These are phyloP conservation scores for Rhododendron mucronatum DNA, from an alignment of 148 eudicot species.

Conservation along the genomic window DNA sequence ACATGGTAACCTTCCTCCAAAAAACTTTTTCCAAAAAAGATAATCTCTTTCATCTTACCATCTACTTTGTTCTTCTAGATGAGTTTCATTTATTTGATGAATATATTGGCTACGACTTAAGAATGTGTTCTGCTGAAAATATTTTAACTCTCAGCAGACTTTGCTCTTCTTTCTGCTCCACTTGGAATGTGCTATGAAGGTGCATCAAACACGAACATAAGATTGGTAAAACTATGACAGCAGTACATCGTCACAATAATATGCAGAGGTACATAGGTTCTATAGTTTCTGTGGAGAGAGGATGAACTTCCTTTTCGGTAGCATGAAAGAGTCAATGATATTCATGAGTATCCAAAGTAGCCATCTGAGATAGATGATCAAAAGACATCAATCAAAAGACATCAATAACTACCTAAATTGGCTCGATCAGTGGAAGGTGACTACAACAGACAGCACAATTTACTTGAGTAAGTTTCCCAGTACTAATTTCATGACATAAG, in stretches of 20 bases:
- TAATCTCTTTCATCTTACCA: not conserved
- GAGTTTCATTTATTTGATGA: not conserved
- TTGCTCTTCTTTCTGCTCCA: not conserved
- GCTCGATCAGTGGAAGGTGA: not conserved
- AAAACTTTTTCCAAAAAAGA: too few species aligned
- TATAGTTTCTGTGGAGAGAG: not conserved
- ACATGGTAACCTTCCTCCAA: not conserved
- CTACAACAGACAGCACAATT: not conserved
- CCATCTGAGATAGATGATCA: not conserved
- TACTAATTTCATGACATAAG: not conserved
- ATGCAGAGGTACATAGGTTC: not conserved
- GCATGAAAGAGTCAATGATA: not conserved
- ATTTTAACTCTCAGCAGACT: not conserved
- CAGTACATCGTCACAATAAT: not conserved
- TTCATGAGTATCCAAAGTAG: not conserved
- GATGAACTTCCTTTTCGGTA: not conserved
- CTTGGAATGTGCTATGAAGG: not conserved
- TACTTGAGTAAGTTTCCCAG: not conserved
- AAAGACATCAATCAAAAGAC: not conserved
- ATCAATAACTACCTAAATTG: conserved; percentile 4
- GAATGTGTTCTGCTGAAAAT: not conserved
- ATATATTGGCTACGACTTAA: not conserved
- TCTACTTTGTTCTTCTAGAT: not conserved
- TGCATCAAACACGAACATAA: not conserved
- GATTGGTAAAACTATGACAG: not conserved